Evolutionary conservation across 805 yeast genomes (phyloP).

Genomic region (Schwanniomyces sp.): DNA sequence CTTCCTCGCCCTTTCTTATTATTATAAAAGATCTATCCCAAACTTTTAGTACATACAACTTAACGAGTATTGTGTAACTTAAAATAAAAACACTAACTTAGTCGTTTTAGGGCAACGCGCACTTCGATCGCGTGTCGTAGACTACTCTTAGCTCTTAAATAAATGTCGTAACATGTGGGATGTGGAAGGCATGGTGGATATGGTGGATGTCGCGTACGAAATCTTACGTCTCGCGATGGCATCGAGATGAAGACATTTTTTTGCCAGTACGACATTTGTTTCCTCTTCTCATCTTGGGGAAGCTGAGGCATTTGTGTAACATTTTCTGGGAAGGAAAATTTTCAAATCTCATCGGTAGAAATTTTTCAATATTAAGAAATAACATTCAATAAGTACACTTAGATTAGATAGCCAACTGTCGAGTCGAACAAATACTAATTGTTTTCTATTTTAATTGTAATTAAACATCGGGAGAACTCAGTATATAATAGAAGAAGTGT

Average conservation of each 20-base stretch:
- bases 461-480: background rate
- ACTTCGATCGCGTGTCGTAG: background rate
- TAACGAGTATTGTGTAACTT: background rate
- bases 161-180: background rate
- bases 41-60: background rate
- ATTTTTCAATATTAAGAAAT: constrained; percentile 5
- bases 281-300: background rate
- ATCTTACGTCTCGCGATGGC: background rate
- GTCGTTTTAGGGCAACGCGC: background rate
- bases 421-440: background rate
- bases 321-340: constrained; percentile 4
- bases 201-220: background rate
- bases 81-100: background rate
- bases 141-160: background rate
- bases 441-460: background rate
- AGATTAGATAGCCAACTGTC: constrained; percentile 1
- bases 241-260: background rate
- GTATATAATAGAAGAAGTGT: constrained; percentile 2
- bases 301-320: constrained; percentile 4
- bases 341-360: constrained; percentile 10
- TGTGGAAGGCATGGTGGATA: background rate
- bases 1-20: background rate
- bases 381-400: constrained; percentile 1
- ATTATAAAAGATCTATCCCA: background rate
- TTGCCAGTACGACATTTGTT: background rate